A percentile compares a stretch with the other conserved stretches of the same genome.
Conservation (phyloP, 2,329 filamentous ascomycete species). For the Xylariaceae sp. region DNA sequence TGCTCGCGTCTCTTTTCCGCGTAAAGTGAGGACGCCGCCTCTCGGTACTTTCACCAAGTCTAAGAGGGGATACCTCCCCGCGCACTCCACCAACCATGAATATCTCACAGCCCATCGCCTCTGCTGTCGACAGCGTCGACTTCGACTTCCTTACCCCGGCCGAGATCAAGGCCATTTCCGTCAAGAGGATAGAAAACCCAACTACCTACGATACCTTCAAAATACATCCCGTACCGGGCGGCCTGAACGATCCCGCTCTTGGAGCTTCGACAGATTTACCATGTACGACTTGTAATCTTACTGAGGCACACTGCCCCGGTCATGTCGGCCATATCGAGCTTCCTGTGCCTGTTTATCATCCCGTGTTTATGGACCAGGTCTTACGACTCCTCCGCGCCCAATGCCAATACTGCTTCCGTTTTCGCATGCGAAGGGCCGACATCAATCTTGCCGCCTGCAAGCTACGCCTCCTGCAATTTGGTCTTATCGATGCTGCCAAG, state of each 20-base stretch:
- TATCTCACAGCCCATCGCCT: conserved; percentile 73
- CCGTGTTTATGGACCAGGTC: conserved; percentile 91
- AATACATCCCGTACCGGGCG: conserved; percentile 80
- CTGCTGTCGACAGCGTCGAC: conserved; percentile 77
- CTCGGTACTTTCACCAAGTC: too few species aligned
- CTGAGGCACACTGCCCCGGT: conserved; percentile 74
- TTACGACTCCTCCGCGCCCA: conserved; percentile 77
- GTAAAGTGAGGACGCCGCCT: too few species aligned
- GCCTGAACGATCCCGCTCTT: conserved; percentile 85
- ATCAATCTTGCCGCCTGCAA: conserved; percentile 78
- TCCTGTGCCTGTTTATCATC: conserved; percentile 87
- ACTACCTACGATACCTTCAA: conserved; percentile 82
- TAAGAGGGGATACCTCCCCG: too few species aligned
- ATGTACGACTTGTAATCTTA: conserved; percentile 90
- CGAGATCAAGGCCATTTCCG: conserved; percentile 84
- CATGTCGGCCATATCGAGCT: conserved; percentile 94
- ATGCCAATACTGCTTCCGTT: conserved; percentile 83
- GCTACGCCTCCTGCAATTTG: conserved; percentile 76
- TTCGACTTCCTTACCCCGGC: conserved; percentile 76
- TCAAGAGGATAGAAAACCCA: conserved; percentile 88
- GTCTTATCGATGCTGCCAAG: conserved; percentile 55
- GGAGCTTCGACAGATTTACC: conserved; percentile 57
- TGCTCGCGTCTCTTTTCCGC: too few species aligned
- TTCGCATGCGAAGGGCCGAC: conserved; percentile 70
- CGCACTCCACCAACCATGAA: conserved; percentile 55